Percentiles rank a stretch among this genome's conserved stretches.
These are phyloP conservation scores for Umbilicus rupestris DNA, from an alignment of 164 flowering plant species.

Conservation along the genomic window DNA sequence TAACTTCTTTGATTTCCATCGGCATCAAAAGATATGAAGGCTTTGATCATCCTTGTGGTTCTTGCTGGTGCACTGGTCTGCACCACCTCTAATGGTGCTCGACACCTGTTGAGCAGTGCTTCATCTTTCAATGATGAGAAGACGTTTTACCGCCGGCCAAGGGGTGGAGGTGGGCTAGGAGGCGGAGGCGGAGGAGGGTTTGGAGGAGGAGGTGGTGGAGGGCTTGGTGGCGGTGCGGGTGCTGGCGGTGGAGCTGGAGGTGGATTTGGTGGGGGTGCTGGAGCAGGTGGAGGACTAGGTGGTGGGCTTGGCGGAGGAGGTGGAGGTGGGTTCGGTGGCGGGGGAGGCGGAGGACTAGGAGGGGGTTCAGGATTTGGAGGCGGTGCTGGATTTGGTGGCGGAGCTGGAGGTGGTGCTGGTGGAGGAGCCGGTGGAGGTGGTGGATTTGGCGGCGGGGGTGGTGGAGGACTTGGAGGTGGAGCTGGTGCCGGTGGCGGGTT, in stretches of 20 bases:
- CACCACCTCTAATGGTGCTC: conserved; percentile 15
- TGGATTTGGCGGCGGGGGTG: conserved; percentile 18
- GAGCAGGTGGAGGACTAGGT: conserved; percentile 14
- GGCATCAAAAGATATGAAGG: not conserved
- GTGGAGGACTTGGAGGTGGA: conserved; percentile 21
- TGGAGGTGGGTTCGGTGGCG: conserved; percentile 13
- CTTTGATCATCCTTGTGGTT: conserved; percentile 15
- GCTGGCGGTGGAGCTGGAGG: conserved; percentile 12
- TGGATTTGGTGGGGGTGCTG: conserved; percentile 14
- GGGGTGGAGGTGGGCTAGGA: conserved; percentile 13
- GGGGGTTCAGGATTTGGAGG: conserved; percentile 22
- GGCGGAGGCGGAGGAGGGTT: conserved; percentile 13
- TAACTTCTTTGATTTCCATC: not conserved
- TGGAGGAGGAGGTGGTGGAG: conserved; percentile 12
- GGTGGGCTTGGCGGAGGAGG: conserved; percentile 13
- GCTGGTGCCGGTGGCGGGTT: conserved; percentile 19
- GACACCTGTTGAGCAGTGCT: conserved; percentile 14
- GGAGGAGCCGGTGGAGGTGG: conserved; percentile 19
- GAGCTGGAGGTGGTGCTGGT: conserved; percentile 14
- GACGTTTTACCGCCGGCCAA: conserved; percentile 12
- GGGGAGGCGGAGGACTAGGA: conserved; percentile 13
- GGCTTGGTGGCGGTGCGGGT: conserved; percentile 17
- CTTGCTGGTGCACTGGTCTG: conserved; percentile 24
- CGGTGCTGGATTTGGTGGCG: conserved; percentile 17
- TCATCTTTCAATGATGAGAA: conserved; percentile 21